Percentiles rank a stretch among this genome's conserved stretches.
Conservation (phyloP, 2,329 filamentous ascomycete genomes). For the Cadophora sp. region DNA sequence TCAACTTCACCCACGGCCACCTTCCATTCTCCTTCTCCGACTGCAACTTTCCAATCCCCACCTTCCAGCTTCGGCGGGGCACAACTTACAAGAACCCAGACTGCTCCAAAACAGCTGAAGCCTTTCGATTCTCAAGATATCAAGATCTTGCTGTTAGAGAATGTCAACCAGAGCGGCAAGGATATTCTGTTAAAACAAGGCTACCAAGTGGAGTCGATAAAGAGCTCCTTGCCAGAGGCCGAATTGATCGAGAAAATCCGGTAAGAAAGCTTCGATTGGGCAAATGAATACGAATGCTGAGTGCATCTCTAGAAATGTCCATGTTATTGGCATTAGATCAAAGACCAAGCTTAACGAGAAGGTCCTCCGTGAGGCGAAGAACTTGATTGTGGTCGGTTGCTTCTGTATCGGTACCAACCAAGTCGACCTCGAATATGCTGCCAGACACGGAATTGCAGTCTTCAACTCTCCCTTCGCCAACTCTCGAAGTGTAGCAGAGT, state of each 20-base stretch:
- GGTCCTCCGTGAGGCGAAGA: slow-evolving; percentile 88
- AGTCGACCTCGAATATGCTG: slow-evolving; percentile 85
- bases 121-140: slow-evolving; percentile 96
- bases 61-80: slow-evolving; percentile 64
- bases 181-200: slow-evolving; percentile 85
- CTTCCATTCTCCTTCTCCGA: slow-evolving; percentile 70
- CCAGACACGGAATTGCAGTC: slow-evolving; percentile 87
- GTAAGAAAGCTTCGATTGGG: slow-evolving; percentile 53
- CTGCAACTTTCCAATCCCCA: slow-evolving; percentile 75
- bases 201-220: slow-evolving; percentile 93
- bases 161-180: slow-evolving; percentile 89
- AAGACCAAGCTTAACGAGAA: slow-evolving; percentile 93
- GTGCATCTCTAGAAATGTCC: slow-evolving; percentile 71
- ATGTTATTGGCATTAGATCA: slow-evolving; percentile 97
- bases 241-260: slow-evolving; percentile 96
- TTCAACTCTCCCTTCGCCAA: slow-evolving; percentile 99
- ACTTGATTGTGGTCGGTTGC: slow-evolving; percentile 93
- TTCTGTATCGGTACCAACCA: slow-evolving; percentile 99
- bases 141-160: slow-evolving; percentile 94
- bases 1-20: slow-evolving; percentile 77
- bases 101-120: slow-evolving; percentile 78
- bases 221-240: slow-evolving; percentile 88
- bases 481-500: slow-evolving; percentile 93
- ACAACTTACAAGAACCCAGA: slow-evolving; percentile 50
- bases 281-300: neutral